A percentile compares a stretch with the other conserved stretches of the same genome.
Evolutionary conservation across 176 grass and related monocot species (phyloP).

Genomic region (Alopecurus myosuroides): DNA sequence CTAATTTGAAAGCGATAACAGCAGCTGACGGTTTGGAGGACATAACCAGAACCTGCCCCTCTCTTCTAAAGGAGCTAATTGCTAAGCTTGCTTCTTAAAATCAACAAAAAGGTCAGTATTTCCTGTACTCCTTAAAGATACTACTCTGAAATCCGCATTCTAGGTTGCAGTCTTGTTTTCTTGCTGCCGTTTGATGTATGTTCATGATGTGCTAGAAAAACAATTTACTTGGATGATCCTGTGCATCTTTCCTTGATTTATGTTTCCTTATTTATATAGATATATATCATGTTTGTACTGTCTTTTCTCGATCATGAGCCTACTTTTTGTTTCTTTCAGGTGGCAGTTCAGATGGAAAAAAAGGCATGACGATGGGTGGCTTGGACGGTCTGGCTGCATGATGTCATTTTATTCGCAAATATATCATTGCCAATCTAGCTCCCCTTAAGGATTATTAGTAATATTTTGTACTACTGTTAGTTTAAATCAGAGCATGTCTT

Average conservation of each 20-base stretch:
- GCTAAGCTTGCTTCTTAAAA: background rate
- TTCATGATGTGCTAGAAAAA: background rate
- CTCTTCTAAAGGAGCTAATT: constrained; percentile 2
- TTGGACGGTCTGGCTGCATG: background rate
- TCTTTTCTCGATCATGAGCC: background rate
- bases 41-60: background rate
- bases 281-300: background rate
- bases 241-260: background rate
- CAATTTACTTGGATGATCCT: background rate
- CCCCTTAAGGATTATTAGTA: background rate
- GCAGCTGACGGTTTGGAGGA: background rate
- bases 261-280: background rate
- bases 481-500: background rate
- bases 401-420: background rate
- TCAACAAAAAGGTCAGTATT: background rate
- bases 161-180: background rate
- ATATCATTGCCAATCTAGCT: background rate
- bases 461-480: background rate
- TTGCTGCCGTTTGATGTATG: background rate
- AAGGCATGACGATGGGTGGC: background rate
- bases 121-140: background rate
- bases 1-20: background rate
- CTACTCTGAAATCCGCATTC: background rate
- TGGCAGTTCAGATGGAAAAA: background rate
- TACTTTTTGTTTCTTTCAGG: background rate